These are phyloP conservation scores for Hypoxylon fuscum DNA, from an alignment of 495 filamentous ascomycete genomes.

Conservation along the genomic window DNA sequence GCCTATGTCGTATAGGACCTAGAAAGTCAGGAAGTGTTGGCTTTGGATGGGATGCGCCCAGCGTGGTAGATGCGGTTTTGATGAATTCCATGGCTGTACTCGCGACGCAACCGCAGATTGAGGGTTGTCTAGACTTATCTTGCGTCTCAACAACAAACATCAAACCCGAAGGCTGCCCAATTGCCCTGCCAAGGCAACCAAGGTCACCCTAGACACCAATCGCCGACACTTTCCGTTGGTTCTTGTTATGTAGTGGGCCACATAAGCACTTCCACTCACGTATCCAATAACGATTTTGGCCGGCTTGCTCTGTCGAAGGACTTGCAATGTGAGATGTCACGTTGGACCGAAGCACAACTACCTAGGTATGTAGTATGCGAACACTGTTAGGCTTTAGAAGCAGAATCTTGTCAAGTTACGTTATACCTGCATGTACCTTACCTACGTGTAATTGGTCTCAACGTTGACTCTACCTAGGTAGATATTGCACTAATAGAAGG, in stretches of 20 bases:
- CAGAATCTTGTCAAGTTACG: too few species aligned
- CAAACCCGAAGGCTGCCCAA: conserved; percentile 31
- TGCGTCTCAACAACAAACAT: background rate
- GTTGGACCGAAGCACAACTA: background rate
- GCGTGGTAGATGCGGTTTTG: conserved; percentile 23
- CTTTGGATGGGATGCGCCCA: too few species aligned
- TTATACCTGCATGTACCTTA: too few species aligned
- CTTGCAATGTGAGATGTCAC: background rate
- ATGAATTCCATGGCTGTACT: conserved; percentile 23
- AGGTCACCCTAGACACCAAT: conserved; percentile 5
- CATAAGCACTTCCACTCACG: background rate
- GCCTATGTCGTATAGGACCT: conserved; percentile 15
- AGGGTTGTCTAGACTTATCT: background rate
- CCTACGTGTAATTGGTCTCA: too few species aligned
- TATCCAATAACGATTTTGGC: too few species aligned
- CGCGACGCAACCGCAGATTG: too few species aligned
- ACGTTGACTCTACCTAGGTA: too few species aligned
- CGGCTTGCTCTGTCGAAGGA: too few species aligned
- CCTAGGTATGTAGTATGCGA: background rate
- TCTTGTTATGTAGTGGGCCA: conserved; percentile 9
- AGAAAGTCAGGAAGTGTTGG: too few species aligned
- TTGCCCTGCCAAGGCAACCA: conserved; percentile 11
- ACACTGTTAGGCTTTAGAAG: too few species aligned
- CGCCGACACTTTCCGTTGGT: background rate
- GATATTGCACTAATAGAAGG: background rate